phyloP scores from a whole-genome alignment of 805 yeast genomes.

The Ogataea ganodermae region DNA sequence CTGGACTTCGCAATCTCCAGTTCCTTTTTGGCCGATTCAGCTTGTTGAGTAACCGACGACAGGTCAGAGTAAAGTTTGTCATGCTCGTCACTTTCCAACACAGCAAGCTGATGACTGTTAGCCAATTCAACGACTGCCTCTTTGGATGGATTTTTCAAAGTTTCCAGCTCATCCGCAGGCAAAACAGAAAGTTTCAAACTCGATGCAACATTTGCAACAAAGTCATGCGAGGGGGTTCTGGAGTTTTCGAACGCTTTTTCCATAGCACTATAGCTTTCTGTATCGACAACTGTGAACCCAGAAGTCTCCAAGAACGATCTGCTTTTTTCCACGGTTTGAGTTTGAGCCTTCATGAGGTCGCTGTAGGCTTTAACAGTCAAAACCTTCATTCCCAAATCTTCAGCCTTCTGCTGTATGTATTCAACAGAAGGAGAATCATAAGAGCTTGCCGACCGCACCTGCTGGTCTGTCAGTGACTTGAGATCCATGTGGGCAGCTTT shows the following conservation, averaged over 20 bases:
- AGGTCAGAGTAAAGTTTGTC: background rate
- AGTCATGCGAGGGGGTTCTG: constrained; percentile 27
- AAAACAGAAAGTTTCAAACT: constrained; percentile 24
- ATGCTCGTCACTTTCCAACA: constrained; percentile 11
- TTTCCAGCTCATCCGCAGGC: constrained; percentile 19
- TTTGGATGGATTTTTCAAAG: constrained; percentile 19
- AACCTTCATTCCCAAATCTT: constrained; percentile 17
- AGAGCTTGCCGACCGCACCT: constrained; percentile 14
- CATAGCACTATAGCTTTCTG: constrained; percentile 13
- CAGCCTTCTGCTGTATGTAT: constrained; percentile 29
- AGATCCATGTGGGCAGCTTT: constrained; percentile 32
- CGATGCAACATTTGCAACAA: constrained; percentile 37
- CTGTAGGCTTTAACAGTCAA: constrained; percentile 13
- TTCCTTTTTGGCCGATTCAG: background rate
- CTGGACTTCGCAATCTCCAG: background rate
- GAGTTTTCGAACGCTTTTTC: background rate
- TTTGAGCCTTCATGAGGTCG: background rate
- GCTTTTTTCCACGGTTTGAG: constrained; percentile 13
- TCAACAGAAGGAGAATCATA: constrained; percentile 32
- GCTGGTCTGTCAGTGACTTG: constrained; percentile 24
- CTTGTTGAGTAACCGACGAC: background rate
- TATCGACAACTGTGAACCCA: constrained; percentile 19
- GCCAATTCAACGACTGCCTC: constrained; percentile 15
- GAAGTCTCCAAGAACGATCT: constrained; percentile 11
- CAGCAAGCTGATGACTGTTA: constrained; percentile 8